Conservation (phyloP, 2,329 filamentous ascomycete species). For the Coniochaeta hoffmannii region DNA sequence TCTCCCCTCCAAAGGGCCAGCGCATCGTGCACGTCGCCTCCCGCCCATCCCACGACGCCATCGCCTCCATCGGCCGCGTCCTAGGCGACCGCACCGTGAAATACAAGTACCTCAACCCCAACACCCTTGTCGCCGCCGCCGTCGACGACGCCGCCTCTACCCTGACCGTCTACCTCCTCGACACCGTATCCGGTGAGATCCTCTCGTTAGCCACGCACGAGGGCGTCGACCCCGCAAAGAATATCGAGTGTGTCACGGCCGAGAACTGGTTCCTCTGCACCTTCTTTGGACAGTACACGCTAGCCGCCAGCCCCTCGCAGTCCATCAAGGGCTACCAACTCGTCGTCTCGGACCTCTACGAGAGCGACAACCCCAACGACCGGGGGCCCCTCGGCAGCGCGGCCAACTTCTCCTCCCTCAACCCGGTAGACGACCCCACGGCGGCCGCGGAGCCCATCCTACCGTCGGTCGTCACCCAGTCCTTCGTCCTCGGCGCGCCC, state of each 20-base stretch:
- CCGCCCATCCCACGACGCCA: conserved; percentile 69
- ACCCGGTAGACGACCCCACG: conserved; percentile 50
- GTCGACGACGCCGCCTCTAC: conserved; percentile 49
- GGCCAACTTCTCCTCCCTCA: conserved; percentile 70
- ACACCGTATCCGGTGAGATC: conserved; percentile 77
- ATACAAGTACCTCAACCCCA: conserved; percentile 95
- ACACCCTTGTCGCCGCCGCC: conserved; percentile 69
- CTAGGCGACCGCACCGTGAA: conserved; percentile 86
- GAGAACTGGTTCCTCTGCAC: conserved; percentile 97
- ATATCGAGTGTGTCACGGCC: conserved; percentile 69
- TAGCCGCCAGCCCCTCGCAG: conserved; percentile 45
- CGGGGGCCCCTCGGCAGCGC: conserved; percentile 67
- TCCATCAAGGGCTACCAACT: conserved; percentile 78
- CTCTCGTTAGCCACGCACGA: conserved; percentile 64
- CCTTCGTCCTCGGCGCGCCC: conserved; percentile 73
- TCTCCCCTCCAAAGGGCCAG: conserved; percentile 58
- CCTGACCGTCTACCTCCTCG: conserved; percentile 71
- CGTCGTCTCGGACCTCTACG: conserved; percentile 81
- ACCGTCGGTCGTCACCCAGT: conserved; percentile 71
- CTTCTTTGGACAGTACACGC: conserved; percentile 57
- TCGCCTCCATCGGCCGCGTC: conserved; percentile 92
- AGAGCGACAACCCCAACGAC: conserved; percentile 76
- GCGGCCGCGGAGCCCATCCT: conserved; percentile 41
- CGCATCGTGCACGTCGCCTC: conserved; percentile 61
- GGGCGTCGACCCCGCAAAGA: conserved; percentile 66